Percentiles rank a stretch among this genome's conserved stretches.
Conservation (phyloP, 2,329 filamentous ascomycete species). For the Diaporthe citri region DNA sequence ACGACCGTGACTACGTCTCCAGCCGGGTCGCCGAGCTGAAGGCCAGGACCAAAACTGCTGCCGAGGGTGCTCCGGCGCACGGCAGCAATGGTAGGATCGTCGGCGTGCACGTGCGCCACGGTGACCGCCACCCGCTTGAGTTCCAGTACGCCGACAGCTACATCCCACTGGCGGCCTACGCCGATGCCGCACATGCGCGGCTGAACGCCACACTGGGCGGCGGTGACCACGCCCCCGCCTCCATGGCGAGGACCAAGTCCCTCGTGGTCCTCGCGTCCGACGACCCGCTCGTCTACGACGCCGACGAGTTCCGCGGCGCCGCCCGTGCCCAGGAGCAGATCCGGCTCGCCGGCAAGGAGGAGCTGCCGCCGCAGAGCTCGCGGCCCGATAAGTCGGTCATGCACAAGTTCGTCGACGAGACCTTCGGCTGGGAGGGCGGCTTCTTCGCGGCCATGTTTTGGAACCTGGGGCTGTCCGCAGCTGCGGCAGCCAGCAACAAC, state of each 20-base stretch:
- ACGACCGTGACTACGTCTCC: constrained; percentile 75
- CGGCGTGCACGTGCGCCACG: constrained; percentile 83
- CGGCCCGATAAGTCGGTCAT: constrained; percentile 63
- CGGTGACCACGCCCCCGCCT: constrained; percentile 47
- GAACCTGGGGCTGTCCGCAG: constrained; percentile 71
- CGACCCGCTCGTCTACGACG: constrained; percentile 80
- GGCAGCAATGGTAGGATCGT: constrained; percentile 69
- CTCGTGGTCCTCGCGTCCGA: constrained; percentile 81
- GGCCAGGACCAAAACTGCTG: constrained; percentile 55
- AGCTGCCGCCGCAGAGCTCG: constrained; percentile 51
- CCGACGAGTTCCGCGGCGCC: constrained; percentile 69
- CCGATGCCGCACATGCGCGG: constrained; percentile 68
- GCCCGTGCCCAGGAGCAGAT: constrained; percentile 80
- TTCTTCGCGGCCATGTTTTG: constrained; percentile 88
- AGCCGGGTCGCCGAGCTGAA: constrained; percentile 70
- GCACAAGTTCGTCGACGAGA: constrained; percentile 78
- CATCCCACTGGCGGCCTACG: constrained; percentile 79
- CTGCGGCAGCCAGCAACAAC: constrained; percentile 53
- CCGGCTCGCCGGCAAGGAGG: constrained; percentile 75
- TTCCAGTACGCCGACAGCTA: constrained; percentile 83
- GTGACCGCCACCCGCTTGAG: constrained; percentile 82
- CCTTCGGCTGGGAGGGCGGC: constrained; percentile 88
- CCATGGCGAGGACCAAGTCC: constrained; percentile 54
- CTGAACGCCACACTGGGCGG: constrained; percentile 59
- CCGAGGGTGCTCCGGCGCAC: constrained; percentile 55